Evolutionary conservation across 306 rosid genomes (phyloP), one percentile per base, ranked within the genome.

Genomic region (Morella rubra): DNA sequence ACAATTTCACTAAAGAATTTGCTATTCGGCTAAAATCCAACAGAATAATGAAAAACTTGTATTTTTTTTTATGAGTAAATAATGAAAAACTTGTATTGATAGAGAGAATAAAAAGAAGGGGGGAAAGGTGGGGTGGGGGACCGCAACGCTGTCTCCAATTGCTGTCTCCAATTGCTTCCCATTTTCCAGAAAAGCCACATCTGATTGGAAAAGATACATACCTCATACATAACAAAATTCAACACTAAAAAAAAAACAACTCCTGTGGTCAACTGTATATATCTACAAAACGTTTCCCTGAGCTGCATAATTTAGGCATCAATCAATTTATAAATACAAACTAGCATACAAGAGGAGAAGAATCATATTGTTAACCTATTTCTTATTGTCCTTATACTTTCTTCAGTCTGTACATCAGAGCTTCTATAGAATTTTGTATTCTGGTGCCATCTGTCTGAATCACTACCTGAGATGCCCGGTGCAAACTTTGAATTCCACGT

Each of bases 401-500:
- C 84, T 86, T 87, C 69, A 85, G 72, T 74, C 90, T 85, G 58
- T 75, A 66, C 81, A 89, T 55, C 24, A 90, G 76, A 62, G 92
- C 85, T 74, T 92, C 93, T 7, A 86, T 59, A 19, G 96, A 87
- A 32, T 83, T 81, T 44, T 86, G 90, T 77, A 90, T 79, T 81
- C 81, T 86, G 54, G 81, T 86, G 85, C 93, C 81, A 77, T 90
- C 91, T 68, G 83, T 75, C 70, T 68, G 86, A 65, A 79, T 82
- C 69, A 76, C 87, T 22, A 66, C 79, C 72, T 83, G 84, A 76
- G 94, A 87, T 24, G 84, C 82, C 75, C 77, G 86, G 16, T 44
- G 93, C 55, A 93, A 81, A 73, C 86, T 81, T 69, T 86, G 87
- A 82, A 90, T 85, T 62, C 92, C 96, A 16, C 93, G 88, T 58